Percentiles rank a stretch among this genome's conserved stretches.
phyloP scores from a whole-genome alignment of 2,329 filamentous ascomycete genomes.

The Dichotomopilus funicola region DNA sequence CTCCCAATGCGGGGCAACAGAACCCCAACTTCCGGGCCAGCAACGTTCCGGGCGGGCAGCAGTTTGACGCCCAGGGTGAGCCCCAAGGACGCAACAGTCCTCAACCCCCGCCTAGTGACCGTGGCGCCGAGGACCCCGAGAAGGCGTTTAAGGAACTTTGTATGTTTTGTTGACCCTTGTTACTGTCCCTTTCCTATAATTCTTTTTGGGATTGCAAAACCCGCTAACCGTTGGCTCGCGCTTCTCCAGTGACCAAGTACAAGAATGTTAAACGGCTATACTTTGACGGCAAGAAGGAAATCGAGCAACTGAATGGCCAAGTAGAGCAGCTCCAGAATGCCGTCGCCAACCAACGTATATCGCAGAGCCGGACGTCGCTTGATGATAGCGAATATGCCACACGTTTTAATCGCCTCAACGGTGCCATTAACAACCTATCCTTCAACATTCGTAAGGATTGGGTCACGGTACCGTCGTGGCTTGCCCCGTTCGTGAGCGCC shows the following conservation, averaged over 20 bases:
- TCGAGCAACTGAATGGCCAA: conserved; percentile 79
- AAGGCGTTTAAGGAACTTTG: conserved; percentile 53
- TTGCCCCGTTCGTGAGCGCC: conserved; percentile 71
- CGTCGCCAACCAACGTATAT: conserved; percentile 92
- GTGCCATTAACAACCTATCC: conserved; percentile 86
- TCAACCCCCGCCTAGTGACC: conserved; percentile 42
- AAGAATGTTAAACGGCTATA: conserved; percentile 97
- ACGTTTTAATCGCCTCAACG: conserved; percentile 84
- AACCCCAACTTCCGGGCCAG: conserved; percentile 36
- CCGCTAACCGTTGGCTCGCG: conserved; percentile 28
- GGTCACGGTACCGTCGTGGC: conserved; percentile 73
- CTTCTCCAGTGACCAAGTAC: conserved; percentile 74
- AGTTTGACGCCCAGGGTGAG: conserved; percentile 39
- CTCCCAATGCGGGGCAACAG: conserved; percentile 29
- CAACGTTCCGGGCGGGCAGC: conserved; percentile 33
- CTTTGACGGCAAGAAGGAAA: conserved; percentile 89
- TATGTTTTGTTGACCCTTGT: conserved; percentile 26
- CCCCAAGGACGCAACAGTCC: conserved; percentile 52
- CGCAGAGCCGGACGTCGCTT: conserved; percentile 85
- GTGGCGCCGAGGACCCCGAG: conserved; percentile 41
- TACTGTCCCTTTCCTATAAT: neutral
- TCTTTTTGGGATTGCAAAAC: neutral
- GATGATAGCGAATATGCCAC: conserved; percentile 92
- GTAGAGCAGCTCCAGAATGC: conserved; percentile 95
- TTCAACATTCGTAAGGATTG: conserved; percentile 97